Percentiles rank a stretch among this genome's conserved stretches.
These are phyloP conservation scores for Quercus berberidifolia DNA, from an alignment of 306 rosid genomes.

Conservation along the genomic window DNA sequence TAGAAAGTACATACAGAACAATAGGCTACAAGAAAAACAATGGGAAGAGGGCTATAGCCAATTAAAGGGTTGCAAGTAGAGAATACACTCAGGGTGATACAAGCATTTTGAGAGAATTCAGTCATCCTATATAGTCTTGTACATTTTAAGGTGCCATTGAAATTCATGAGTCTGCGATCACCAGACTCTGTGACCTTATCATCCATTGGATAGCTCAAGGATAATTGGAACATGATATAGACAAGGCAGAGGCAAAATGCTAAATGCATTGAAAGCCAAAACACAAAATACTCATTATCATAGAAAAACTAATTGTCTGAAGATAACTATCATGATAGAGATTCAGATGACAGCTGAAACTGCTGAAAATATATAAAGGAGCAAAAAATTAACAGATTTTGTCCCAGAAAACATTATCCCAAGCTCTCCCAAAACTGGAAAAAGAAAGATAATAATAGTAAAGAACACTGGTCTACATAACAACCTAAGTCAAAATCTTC, in stretches of 20 bases:
- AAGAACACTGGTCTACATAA: constrained; percentile 10
- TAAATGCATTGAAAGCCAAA: neutral
- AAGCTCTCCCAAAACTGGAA: neutral
- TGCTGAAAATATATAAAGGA: neutral
- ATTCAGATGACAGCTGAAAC: neutral
- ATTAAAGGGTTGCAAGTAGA: no score
- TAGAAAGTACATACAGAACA: no score
- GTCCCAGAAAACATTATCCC: neutral
- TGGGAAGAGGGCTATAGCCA: no score
- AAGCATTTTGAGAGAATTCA: no score
- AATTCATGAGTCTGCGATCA: no score
- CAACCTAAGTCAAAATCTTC: constrained; percentile 30
- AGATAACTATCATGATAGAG: neutral
- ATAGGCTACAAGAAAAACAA: no score
- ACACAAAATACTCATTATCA: neutral
- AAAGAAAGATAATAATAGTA: neutral
- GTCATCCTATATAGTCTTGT: no score
- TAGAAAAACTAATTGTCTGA: neutral
- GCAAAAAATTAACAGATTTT: neutral
- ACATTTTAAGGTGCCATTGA: no score
- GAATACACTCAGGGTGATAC: no score
- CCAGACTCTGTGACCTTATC: no score
- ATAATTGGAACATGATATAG: no score
- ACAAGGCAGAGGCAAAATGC: neutral
- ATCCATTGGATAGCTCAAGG: no score